phyloP scores from a whole-genome alignment of 495 filamentous ascomycete species.

The Chaetomidium leptoderma region DNA sequence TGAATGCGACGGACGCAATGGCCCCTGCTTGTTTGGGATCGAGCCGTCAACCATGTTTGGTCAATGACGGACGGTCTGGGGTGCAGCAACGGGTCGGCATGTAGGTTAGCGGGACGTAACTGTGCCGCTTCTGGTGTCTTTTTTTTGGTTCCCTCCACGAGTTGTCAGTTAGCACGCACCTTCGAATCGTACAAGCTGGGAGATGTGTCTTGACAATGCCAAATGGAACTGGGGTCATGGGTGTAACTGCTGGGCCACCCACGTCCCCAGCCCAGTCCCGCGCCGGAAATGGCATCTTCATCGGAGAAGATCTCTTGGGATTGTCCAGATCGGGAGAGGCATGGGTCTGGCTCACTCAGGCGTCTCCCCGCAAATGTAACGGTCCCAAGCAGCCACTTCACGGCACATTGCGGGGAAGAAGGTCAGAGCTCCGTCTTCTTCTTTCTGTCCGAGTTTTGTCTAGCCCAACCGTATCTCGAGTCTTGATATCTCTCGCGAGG shows the following conservation, averaged over 20 bases:
- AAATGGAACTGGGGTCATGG: too few species aligned
- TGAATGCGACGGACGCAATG: background rate
- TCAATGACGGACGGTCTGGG: background rate
- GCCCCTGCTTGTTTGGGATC: background rate
- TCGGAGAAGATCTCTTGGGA: background rate
- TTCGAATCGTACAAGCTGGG: too few species aligned
- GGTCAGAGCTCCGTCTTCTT: constrained; percentile 10
- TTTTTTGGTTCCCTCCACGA: too few species aligned
- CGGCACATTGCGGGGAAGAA: constrained; percentile 15
- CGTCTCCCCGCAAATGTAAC: constrained; percentile 15
- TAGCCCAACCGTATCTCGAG: background rate
- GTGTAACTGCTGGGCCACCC: too few species aligned
- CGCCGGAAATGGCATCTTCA: too few species aligned
- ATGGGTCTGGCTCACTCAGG: background rate
- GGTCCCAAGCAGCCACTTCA: constrained; percentile 1
- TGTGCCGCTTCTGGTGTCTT: too few species aligned
- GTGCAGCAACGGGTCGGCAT: background rate
- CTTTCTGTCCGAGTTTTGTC: background rate
- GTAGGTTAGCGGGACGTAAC: too few species aligned
- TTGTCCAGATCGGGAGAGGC: background rate
- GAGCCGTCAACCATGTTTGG: background rate
- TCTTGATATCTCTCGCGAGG: background rate
- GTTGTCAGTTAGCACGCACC: too few species aligned
- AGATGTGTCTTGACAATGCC: too few species aligned
- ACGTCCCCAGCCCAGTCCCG: too few species aligned